Evolutionary conservation across 805 yeast genomes (phyloP).

Genomic region (Hanseniaspora jakobsenii): DNA sequence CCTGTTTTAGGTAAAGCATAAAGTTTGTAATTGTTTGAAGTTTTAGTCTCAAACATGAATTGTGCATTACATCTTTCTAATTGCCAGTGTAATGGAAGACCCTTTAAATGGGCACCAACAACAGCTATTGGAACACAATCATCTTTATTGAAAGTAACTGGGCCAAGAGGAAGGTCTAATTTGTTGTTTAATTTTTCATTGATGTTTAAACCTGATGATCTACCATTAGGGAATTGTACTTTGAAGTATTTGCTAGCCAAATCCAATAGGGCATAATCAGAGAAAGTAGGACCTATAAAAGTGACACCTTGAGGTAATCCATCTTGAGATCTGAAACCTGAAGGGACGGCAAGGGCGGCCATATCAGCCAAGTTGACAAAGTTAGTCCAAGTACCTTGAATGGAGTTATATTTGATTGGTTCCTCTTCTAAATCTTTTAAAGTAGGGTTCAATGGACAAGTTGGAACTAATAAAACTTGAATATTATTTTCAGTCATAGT

Average conservation of each 20-base stretch:
- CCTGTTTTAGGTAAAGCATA: conserved; percentile 77
- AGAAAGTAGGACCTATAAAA: conserved; percentile 64
- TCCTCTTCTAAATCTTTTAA: conserved; percentile 59
- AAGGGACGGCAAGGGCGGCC: conserved; percentile 84
- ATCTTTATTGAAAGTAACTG: conserved; percentile 25
- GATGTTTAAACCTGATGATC: conserved; percentile 41
- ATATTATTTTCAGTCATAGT: conserved; percentile 37
- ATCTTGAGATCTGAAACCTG: conserved; percentile 66
- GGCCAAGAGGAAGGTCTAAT: conserved; percentile 13
- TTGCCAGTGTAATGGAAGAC: conserved; percentile 90
- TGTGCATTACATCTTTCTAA: conserved; percentile 70
- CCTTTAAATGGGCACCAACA: conserved; percentile 89
- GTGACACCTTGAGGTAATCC: conserved; percentile 89
- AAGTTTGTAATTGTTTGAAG: conserved; percentile 59
- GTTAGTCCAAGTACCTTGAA: conserved; percentile 97
- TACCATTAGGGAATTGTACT: conserved; percentile 34
- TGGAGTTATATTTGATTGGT: conserved; percentile 72
- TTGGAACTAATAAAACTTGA: conserved; percentile 80
- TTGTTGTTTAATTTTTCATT: conserved; percentile 16
- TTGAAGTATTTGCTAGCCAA: conserved; percentile 63
- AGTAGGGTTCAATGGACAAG: conserved; percentile 86
- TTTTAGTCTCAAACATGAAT: conserved; percentile 50
- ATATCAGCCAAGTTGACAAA: conserved; percentile 89
- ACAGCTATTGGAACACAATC: conserved; percentile 64
- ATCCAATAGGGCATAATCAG: conserved; percentile 80